phyloP scores from a whole-genome alignment of 2,329 filamentous ascomycete genomes.

The Penicillium griseofulvum region DNA sequence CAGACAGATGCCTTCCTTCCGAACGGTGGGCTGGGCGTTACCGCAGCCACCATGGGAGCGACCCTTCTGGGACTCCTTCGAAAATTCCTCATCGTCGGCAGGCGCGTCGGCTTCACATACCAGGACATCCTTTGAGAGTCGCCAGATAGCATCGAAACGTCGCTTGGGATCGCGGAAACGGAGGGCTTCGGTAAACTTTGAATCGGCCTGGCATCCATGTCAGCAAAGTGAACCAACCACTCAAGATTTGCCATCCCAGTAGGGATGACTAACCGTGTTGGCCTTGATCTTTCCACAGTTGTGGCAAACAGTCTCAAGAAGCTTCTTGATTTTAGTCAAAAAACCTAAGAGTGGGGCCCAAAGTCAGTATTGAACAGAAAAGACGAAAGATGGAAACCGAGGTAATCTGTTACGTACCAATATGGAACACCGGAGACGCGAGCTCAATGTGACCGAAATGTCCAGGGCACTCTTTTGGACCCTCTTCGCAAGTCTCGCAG shows the following conservation, averaged over 20 bases:
- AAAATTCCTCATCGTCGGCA: slow-evolving; percentile 66
- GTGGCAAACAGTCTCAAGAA: slow-evolving; percentile 97
- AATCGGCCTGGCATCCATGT: slow-evolving; percentile 66
- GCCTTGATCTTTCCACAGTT: slow-evolving; percentile 97
- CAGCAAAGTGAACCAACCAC: slow-evolving; percentile 50
- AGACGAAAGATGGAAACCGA: slow-evolving; percentile 4
- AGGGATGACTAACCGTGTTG: slow-evolving; percentile 89
- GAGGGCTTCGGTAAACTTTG: slow-evolving; percentile 78
- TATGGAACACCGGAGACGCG: slow-evolving; percentile 91
- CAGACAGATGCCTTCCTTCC: slow-evolving; percentile 80
- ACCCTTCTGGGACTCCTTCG: slow-evolving; percentile 58
- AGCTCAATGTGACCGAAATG: slow-evolving; percentile 99
- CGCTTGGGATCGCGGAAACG: slow-evolving; percentile 86
- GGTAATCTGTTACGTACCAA: slow-evolving; percentile 48
- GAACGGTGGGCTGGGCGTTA: slow-evolving; percentile 82
- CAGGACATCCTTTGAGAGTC: slow-evolving; percentile 83
- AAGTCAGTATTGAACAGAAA: slow-evolving; percentile 25
- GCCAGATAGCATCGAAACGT: slow-evolving; percentile 90
- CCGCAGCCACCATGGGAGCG: slow-evolving; percentile 85
- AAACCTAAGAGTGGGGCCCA: slow-evolving; percentile 63
- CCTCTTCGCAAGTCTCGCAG: slow-evolving; percentile 94
- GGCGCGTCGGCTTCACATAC: slow-evolving; percentile 77
- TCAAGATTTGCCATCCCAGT: slow-evolving; percentile 55
- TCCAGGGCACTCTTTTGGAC: slow-evolving; percentile 92
- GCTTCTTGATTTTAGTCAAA: slow-evolving; percentile 98